Percentiles rank a stretch among this genome's conserved stretches.
Conservation (phyloP, 768 basidiomycete genomes). For the Pleurotus tuber-regium region DNA sequence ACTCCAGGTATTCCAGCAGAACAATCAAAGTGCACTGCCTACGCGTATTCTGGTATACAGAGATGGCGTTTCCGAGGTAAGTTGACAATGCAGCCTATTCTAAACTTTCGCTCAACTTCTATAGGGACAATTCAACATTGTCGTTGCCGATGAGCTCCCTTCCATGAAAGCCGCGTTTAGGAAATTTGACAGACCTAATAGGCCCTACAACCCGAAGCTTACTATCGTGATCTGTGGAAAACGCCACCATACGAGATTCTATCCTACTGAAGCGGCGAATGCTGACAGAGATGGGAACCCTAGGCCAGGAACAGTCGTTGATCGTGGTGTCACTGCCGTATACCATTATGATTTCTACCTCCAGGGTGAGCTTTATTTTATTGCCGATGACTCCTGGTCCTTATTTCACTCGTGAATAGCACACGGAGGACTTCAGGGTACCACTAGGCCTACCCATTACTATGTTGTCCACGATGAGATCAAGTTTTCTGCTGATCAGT, state of each 20-base stretch:
- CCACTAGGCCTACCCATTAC: slow-evolving; percentile 76
- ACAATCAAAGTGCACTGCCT: slow-evolving; percentile 51
- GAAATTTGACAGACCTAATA: slow-evolving; percentile 39
- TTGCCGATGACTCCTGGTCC: neutral
- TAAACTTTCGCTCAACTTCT: neutral
- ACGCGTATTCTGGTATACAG: slow-evolving; percentile 71
- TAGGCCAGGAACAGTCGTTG: slow-evolving; percentile 76
- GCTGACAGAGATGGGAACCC: slow-evolving; percentile 73
- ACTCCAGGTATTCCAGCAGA: slow-evolving; percentile 46
- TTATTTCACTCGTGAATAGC: slow-evolving; percentile 33
- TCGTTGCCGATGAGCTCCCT: slow-evolving; percentile 64
- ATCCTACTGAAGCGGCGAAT: slow-evolving; percentile 47
- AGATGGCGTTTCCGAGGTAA: slow-evolving; percentile 80
- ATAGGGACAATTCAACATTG: slow-evolving; percentile 71
- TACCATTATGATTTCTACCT: slow-evolving; percentile 68
- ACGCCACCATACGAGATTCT: slow-evolving; percentile 59
- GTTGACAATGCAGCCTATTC: slow-evolving; percentile 1
- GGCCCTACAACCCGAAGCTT: slow-evolving; percentile 50
- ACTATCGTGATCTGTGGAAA: slow-evolving; percentile 74
- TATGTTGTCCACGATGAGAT: slow-evolving; percentile 82
- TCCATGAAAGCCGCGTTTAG: slow-evolving; percentile 58
- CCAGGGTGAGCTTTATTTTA: slow-evolving; percentile 40
- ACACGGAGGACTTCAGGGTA: slow-evolving; percentile 74
- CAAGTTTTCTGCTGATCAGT: slow-evolving; percentile 59
- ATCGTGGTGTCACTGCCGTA: slow-evolving; percentile 69